A percentile compares a stretch with the other conserved stretches of the same genome.
phyloP scores from a whole-genome alignment of 129 eudicot genomes.

The Chrysanthemum seticuspe region DNA sequence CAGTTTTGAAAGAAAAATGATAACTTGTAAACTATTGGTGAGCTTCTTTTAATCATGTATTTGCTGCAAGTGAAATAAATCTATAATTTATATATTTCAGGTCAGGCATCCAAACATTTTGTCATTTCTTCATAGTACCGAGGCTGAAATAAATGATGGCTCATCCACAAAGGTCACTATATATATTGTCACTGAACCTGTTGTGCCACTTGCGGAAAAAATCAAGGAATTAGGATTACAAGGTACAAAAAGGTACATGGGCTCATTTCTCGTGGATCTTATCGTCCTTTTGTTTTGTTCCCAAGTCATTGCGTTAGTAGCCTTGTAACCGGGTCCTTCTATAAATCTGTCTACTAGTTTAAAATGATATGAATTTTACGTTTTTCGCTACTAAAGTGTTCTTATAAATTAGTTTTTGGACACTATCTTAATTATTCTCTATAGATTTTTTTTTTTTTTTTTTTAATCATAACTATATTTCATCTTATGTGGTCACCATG shows the following conservation, averaged over 20 bases:
- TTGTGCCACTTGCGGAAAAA: slow-evolving; percentile 20
- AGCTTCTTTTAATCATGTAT: not conserved
- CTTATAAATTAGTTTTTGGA: not conserved
- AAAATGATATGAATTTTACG: not conserved
- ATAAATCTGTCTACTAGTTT: not conserved
- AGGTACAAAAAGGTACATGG: slow-evolving; percentile 18
- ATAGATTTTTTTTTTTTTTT: not conserved
- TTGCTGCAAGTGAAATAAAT: not conserved
- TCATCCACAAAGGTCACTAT: slow-evolving; percentile 67
- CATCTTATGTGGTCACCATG: not conserved
- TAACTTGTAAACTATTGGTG: not conserved
- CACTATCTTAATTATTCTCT: not conserved
- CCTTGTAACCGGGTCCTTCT: not conserved
- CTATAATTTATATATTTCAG: slow-evolving; percentile 43
- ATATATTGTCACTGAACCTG: slow-evolving; percentile 88
- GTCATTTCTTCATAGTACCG: slow-evolving; percentile 86
- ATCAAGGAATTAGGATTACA: slow-evolving; percentile 17
- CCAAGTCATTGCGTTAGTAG: not conserved
- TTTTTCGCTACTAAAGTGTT: not conserved
- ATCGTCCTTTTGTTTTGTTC: slow-evolving; percentile 3
- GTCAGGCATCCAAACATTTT: slow-evolving; percentile 90
- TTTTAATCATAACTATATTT: not conserved
- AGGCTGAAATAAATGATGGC: slow-evolving; percentile 73
- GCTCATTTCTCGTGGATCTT: slow-evolving; percentile 10
- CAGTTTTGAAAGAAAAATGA: not conserved